phyloP scores from a whole-genome alignment of 2,329 filamentous ascomycete species.

The Phaeosphaeria sp. region DNA sequence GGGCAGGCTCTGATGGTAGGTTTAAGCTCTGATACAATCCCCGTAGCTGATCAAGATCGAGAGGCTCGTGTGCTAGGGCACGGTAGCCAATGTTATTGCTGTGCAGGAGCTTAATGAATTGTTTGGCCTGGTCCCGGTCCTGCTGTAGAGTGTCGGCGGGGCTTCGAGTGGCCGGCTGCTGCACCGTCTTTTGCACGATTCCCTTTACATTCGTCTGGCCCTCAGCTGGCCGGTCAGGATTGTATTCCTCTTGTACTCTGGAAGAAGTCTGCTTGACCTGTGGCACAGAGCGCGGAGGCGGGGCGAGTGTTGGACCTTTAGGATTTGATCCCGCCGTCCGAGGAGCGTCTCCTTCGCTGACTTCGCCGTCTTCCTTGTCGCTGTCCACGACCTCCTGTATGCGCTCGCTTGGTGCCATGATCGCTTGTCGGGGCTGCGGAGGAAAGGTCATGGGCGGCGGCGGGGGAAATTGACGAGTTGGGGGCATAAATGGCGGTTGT shows the following conservation, averaged over 20 bases:
- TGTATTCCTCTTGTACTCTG: slow-evolving; percentile 18
- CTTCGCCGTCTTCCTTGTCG: slow-evolving; percentile 75
- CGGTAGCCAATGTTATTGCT: slow-evolving; percentile 73
- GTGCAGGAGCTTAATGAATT: slow-evolving; percentile 49
- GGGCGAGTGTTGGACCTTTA: slow-evolving; percentile 11
- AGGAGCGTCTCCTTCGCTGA: slow-evolving; percentile 64
- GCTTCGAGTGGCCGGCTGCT: slow-evolving; percentile 8
- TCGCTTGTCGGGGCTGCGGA: slow-evolving; percentile 14
- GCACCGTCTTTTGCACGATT: slow-evolving; percentile 1
- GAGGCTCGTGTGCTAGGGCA: slow-evolving; percentile 59
- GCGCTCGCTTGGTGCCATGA: slow-evolving; percentile 26
- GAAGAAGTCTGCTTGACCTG: slow-evolving; percentile 1
- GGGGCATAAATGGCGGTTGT: slow-evolving; percentile 25
- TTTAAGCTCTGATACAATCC: slow-evolving; percentile 36
- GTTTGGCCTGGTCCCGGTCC: slow-evolving; percentile 42
- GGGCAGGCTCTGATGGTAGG: slow-evolving; percentile 35
- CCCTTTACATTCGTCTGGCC: slow-evolving; percentile 14
- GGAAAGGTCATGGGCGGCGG: slow-evolving; percentile 21
- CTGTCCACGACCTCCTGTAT: slow-evolving; percentile 44
- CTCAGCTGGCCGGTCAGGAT: slow-evolving; percentile 26
- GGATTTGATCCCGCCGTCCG: slow-evolving; percentile 14
- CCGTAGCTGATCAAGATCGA: slow-evolving; percentile 35
- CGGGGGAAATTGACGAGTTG: slow-evolving; percentile 21
- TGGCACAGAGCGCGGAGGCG: slow-evolving; percentile 35
- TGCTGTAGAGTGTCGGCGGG: slow-evolving; percentile 20